A percentile compares a stretch with the other conserved stretches of the same genome.
Evolutionary conservation across 1,139 yeast genomes (phyloP).

Genomic region (Blastobotrys buckinghamii): DNA sequence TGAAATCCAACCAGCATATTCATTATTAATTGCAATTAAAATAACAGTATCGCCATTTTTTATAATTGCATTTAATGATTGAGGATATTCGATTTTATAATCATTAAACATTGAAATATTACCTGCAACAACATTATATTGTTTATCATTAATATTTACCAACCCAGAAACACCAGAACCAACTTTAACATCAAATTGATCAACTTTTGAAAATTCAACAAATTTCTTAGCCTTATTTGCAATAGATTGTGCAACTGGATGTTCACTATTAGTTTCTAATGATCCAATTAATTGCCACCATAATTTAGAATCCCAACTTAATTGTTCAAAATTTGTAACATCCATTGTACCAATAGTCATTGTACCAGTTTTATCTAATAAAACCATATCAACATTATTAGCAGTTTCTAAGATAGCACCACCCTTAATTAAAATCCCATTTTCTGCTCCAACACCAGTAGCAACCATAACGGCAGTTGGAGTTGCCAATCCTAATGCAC

Average conservation of each 20-base stretch:
- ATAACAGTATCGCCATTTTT: constrained; percentile 29
- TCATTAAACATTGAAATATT: constrained; percentile 44
- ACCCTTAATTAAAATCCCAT: constrained; percentile 90
- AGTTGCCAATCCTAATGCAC: constrained; percentile 94
- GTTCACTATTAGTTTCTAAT: constrained; percentile 71
- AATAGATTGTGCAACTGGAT: constrained; percentile 80
- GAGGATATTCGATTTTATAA: constrained; percentile 21
- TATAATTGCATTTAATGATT: background rate
- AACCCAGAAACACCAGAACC: constrained; percentile 59
- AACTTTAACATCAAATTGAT: constrained; percentile 46
- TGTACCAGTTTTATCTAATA: constrained; percentile 96
- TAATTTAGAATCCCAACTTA: constrained; percentile 17
- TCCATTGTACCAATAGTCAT: constrained; percentile 80
- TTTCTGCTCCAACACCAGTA: constrained; percentile 87
- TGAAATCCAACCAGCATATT: constrained; percentile 58
- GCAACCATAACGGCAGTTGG: constrained; percentile 99
- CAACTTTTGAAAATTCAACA: constrained; percentile 24
- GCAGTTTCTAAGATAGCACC: constrained; percentile 84
- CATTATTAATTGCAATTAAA: constrained; percentile 46
- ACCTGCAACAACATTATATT: constrained; percentile 48
- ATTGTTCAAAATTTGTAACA: constrained; percentile 36
- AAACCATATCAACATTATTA: constrained; percentile 54
- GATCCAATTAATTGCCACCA: constrained; percentile 61
- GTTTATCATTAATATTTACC: constrained; percentile 5
- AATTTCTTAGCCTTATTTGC: background rate